Evolutionary conservation across 257 asterid genomes (phyloP).

Genomic region (Ophiorrhiza pumila): DNA sequence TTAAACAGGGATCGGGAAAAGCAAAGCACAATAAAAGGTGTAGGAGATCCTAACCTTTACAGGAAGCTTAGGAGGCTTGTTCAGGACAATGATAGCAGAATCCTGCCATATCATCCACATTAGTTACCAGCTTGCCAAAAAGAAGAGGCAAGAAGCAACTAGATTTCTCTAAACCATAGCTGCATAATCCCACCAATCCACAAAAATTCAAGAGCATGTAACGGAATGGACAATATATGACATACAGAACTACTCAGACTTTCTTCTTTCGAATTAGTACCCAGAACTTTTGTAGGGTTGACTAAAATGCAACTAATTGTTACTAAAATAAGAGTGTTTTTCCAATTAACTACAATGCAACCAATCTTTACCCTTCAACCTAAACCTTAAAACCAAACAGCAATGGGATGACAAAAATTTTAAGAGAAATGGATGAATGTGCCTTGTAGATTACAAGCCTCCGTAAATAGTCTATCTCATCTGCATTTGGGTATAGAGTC

Average conservation of each 20-base stretch:
- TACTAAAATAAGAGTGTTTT: background rate
- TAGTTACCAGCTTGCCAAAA: background rate
- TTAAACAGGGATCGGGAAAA: constrained; percentile 18
- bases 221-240: background rate
- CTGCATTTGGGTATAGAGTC: constrained; percentile 85
- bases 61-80: constrained; percentile 95
- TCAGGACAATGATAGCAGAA: constrained; percentile 76
- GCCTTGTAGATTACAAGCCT: constrained; percentile 90
- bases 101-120: constrained; percentile 51
- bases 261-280: background rate
- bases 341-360: background rate
- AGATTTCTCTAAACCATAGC: background rate
- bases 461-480: constrained; percentile 78
- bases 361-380: background rate
- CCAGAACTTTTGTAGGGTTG: background rate
- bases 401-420: constrained; percentile 6
- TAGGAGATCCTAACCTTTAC: constrained; percentile 55
- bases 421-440: constrained; percentile 16
- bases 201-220: background rate
- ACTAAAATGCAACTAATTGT: background rate
- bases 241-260: background rate
- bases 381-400: background rate
- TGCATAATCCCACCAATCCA: background rate
- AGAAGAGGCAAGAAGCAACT: background rate
- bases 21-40: background rate